These are phyloP conservation scores for Naegleria lovaniensis DNA, from an alignment of 208 protist species.

Conservation along the genomic window DNA sequence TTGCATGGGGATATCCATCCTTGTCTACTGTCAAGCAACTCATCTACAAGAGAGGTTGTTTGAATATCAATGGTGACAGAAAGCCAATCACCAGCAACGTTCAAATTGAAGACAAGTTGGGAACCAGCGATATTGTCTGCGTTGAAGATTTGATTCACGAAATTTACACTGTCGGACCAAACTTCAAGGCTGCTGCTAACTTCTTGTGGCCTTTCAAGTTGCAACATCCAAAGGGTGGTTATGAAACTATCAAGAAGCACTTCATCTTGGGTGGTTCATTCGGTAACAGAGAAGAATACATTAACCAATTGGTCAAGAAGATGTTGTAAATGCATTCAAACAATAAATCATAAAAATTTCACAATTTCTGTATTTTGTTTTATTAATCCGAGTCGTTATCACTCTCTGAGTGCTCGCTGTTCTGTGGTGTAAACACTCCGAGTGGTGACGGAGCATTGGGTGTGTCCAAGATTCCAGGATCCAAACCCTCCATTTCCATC, in stretches of 20 bases:
- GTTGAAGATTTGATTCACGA: slow-evolving; percentile 99
- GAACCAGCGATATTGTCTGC: slow-evolving; percentile 90
- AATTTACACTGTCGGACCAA: slow-evolving; percentile 95
- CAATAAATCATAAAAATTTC: background rate
- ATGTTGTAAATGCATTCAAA: slow-evolving; percentile 86
- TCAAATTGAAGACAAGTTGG: slow-evolving; percentile 87
- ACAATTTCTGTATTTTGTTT: background rate
- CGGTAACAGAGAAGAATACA: slow-evolving; percentile 97
- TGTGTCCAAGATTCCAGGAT: background rate
- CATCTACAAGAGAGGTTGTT: slow-evolving; percentile 98
- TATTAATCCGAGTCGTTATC: background rate
- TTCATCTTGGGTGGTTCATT: slow-evolving; percentile 98
- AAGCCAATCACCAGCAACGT: slow-evolving; percentile 89
- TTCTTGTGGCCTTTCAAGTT: slow-evolving; percentile 99
- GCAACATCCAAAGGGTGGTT: slow-evolving; percentile 82
- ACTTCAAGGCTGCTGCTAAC: slow-evolving; percentile 95
- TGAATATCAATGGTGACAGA: slow-evolving; percentile 93
- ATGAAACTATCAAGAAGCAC: slow-evolving; percentile 88
- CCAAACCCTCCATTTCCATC: slow-evolving; percentile 21
- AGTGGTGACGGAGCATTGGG: slow-evolving; percentile 31
- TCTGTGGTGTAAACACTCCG: background rate
- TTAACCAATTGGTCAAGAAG: slow-evolving; percentile 92
- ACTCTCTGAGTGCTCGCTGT: background rate
- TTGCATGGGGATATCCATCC: slow-evolving; percentile 97
- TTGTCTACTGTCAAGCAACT: slow-evolving; percentile 92